phyloP scores from a whole-genome alignment of 129 eudicot genomes.

The Escallonia rubra region DNA sequence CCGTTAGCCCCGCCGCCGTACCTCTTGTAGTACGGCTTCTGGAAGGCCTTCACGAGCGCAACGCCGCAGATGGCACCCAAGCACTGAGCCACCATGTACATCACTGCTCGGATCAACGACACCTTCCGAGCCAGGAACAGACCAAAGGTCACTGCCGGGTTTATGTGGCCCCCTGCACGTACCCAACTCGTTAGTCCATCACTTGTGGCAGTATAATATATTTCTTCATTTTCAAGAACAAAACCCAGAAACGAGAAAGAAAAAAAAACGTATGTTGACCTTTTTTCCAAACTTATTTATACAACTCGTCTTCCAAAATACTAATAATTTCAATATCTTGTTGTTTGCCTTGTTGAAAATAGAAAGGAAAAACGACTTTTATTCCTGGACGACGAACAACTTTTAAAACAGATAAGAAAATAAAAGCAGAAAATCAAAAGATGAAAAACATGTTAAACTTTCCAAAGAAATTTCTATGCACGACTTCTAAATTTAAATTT shows the following conservation, averaged over 20 bases:
- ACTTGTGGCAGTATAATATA: neutral
- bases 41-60: constrained; percentile 58
- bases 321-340: neutral
- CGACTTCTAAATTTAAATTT: no score
- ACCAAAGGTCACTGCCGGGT: constrained; percentile 71
- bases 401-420: no score
- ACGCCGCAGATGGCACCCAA: constrained; percentile 69
- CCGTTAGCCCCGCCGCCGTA: constrained; percentile 56
- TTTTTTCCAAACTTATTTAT: neutral
- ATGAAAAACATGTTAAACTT: no score
- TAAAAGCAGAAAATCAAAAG: no score
- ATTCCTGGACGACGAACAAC: no score
- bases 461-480: no score
- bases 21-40: constrained; percentile 33
- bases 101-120: constrained; percentile 38
- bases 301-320: neutral
- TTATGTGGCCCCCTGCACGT: constrained; percentile 59
- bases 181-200: neutral
- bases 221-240: neutral
- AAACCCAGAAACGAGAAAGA: neutral
- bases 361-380: no score
- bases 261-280: neutral
- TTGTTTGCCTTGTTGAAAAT: neutral
- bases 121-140: constrained; percentile 59
- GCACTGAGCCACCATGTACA: constrained; percentile 67